These are phyloP conservation scores for Ganoderma multipileum DNA, from an alignment of 1,284 basidiomycete genomes.

Conservation along the genomic window DNA sequence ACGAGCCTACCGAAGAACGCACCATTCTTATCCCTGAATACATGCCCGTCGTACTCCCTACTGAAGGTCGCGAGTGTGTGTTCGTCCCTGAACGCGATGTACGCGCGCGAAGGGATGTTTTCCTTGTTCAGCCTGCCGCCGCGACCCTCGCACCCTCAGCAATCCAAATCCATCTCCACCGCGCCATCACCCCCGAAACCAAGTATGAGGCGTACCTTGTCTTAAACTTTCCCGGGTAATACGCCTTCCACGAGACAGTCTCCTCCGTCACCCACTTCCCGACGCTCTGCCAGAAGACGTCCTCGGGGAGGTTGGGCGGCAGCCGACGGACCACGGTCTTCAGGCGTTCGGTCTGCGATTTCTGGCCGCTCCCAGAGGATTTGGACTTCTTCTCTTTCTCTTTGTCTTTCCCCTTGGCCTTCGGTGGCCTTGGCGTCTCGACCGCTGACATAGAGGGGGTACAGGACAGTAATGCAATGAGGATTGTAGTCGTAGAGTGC, in stretches of 20 bases:
- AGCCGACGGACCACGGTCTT: slow-evolving; percentile 91
- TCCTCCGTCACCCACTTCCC: slow-evolving; percentile 84
- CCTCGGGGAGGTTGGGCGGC: slow-evolving; percentile 92
- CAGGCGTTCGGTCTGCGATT: slow-evolving; percentile 59
- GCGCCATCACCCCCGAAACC: not conserved
- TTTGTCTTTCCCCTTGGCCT: slow-evolving; percentile 26
- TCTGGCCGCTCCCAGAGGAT: slow-evolving; percentile 25
- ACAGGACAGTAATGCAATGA: too few species aligned
- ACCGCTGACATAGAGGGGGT: slow-evolving; percentile 17
- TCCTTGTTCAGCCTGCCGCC: slow-evolving; percentile 74
- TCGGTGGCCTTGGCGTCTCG: slow-evolving; percentile 14
- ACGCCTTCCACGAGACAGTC: slow-evolving; percentile 72
- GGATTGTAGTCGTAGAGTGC: not conserved
- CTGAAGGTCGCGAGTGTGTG: slow-evolving; percentile 81
- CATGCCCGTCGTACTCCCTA: slow-evolving; percentile 88
- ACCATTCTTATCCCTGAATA: slow-evolving; percentile 94
- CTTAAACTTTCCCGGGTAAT: slow-evolving; percentile 71
- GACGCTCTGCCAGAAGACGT: slow-evolving; percentile 93
- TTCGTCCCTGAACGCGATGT: slow-evolving; percentile 86
- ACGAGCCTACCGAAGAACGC: slow-evolving; percentile 32
- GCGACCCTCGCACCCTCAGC: not conserved
- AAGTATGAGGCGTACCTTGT: slow-evolving; percentile 63
- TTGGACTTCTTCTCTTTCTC: slow-evolving; percentile 36
- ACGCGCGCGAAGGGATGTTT: slow-evolving; percentile 87
- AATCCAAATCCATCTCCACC: not conserved